phyloP scores from a whole-genome alignment of 805 yeast genomes.

The Jamesozyma hellenica region DNA sequence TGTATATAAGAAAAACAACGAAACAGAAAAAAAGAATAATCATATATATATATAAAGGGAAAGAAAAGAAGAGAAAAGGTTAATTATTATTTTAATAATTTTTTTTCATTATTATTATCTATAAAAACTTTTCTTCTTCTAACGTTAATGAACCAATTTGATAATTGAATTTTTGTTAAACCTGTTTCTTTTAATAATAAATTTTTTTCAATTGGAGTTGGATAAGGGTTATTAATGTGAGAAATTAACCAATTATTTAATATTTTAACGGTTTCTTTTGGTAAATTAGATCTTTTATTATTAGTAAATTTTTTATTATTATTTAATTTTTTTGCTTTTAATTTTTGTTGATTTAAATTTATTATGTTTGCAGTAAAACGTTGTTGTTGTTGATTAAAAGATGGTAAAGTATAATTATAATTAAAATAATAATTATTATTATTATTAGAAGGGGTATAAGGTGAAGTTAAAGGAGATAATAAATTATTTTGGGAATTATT shows the following conservation, averaged over 20 bases:
- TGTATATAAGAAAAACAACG: background rate
- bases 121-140: conserved; percentile 57
- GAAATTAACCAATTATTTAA: conserved; percentile 64
- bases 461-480: too few species aligned
- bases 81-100: too few species aligned
- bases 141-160: conserved; percentile 85
- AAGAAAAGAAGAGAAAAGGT: background rate
- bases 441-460: background rate
- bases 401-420: background rate
- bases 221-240: conserved; percentile 74
- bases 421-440: background rate
- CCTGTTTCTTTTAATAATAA: conserved; percentile 64
- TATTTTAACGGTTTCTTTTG: conserved; percentile 65
- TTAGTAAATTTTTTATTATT: conserved; percentile 6
- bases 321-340: background rate
- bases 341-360: background rate
- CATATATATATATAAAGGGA: background rate
- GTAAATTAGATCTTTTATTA: conserved; percentile 62
- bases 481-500: too few species aligned
- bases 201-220: conserved; percentile 68
- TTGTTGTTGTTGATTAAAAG: conserved; percentile 1
- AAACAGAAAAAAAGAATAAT: background rate
- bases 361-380: conserved; percentile 4
- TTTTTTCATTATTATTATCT: conserved; percentile 20
- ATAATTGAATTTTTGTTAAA: conserved; percentile 66